phyloP scores from a whole-genome alignment of 305 asterid genomes.

The Petunia hybrid region DNA sequence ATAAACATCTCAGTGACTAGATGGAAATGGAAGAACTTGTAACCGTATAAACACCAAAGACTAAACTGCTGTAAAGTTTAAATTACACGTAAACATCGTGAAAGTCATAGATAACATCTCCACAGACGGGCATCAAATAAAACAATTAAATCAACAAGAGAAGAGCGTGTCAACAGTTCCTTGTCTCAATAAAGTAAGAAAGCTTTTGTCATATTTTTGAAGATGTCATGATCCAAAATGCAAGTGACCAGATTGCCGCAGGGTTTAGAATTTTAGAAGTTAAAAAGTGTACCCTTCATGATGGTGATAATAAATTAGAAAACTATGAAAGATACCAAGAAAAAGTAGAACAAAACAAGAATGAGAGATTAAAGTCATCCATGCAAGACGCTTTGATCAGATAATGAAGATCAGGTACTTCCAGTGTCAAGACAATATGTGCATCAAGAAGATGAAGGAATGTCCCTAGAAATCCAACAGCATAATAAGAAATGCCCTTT shows the following conservation, averaged over 20 bases:
- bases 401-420: not conserved
- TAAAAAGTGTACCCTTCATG: not conserved
- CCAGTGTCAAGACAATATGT: not conserved
- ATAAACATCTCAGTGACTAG: not conserved
- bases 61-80: not conserved
- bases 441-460: not conserved
- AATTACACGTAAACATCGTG: not conserved
- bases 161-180: not conserved
- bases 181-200: not conserved
- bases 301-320: not conserved
- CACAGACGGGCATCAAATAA: not conserved
- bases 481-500: not conserved
- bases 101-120: constrained; percentile 11
- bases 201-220: not conserved
- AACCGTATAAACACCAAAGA: not conserved
- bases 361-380: not conserved
- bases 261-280: not conserved
- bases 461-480: not conserved
- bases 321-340: not conserved
- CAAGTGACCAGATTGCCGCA: not conserved
- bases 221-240: constrained; percentile 9
- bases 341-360: not conserved
- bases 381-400: not conserved
- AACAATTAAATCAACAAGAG: not conserved
- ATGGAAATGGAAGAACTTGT: not conserved